Evolutionary conservation across 768 basidiomycete genomes (phyloP).

Genomic region (Pleurotus djamor): DNA sequence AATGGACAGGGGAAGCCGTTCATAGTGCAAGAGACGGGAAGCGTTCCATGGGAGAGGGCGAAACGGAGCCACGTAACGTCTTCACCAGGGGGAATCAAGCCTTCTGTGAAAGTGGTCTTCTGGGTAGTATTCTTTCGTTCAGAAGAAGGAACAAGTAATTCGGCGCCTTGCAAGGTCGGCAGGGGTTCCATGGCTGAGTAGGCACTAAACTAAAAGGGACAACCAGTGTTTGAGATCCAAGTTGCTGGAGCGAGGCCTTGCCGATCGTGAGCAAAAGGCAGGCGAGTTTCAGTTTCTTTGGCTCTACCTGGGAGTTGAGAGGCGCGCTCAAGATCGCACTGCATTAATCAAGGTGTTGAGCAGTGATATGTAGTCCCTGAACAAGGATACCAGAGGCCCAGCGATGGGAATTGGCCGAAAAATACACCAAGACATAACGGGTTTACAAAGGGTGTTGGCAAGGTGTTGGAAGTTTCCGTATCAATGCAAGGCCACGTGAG

Average conservation of each 20-base stretch:
- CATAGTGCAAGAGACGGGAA: constrained; percentile 9
- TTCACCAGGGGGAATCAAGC: background rate
- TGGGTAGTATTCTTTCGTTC: background rate
- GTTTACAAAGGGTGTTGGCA: no score
- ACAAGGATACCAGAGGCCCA: constrained; percentile 19
- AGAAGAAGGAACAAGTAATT: background rate
- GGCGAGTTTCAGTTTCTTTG: constrained; percentile 12
- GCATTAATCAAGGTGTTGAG: constrained; percentile 24
- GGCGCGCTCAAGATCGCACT: constrained; percentile 13
- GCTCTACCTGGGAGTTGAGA: constrained; percentile 16
- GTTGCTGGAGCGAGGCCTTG: background rate
- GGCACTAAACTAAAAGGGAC: background rate
- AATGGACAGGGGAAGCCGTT: constrained; percentile 10
- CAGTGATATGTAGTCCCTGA: constrained; percentile 11
- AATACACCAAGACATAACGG: constrained; percentile 12
- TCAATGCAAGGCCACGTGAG: no score
- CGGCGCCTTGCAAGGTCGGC: background rate
- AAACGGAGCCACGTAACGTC: background rate
- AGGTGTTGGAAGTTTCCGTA: no score
- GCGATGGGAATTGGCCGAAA: constrained; percentile 12
- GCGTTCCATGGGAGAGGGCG: background rate
- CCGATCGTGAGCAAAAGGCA: constrained; percentile 9
- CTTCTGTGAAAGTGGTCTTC: background rate
- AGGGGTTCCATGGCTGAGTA: background rate
- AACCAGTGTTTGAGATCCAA: constrained; percentile 15